Percentiles rank a stretch among this genome's conserved stretches.
Conservation (phyloP, 371 early-diverging fungal species). For the Mortierella sp. region DNA sequence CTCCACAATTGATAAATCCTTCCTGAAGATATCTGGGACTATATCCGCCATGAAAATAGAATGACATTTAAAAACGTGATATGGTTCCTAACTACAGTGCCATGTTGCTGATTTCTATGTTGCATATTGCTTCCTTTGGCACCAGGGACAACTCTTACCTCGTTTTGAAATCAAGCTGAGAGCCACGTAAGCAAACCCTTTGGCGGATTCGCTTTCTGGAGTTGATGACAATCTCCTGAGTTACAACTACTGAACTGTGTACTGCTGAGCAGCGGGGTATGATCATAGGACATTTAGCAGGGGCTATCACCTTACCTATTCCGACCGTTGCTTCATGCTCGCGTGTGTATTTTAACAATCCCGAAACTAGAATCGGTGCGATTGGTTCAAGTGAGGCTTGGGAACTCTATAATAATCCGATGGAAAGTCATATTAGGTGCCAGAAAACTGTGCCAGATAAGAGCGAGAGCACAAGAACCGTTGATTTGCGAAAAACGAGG, state of each 20-base stretch:
- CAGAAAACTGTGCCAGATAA: neutral
- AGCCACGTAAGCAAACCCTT: constrained; percentile 87
- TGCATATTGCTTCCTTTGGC: no score
- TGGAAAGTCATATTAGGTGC: neutral
- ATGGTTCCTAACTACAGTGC: neutral
- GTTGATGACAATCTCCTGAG: no score
- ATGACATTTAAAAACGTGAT: neutral
- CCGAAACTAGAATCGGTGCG: constrained; percentile 77
- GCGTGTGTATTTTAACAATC: constrained; percentile 75
- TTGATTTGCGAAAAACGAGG: neutral
- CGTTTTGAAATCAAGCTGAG: constrained; percentile 80
- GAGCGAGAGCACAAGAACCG: constrained; percentile 1
- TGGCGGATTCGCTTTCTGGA: constrained; percentile 73
- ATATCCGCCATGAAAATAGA: neutral
- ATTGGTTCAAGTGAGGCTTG: constrained; percentile 68
- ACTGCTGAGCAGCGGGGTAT: no score
- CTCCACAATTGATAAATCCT: constrained; percentile 69
- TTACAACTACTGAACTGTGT: no score
- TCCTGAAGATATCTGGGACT: constrained; percentile 74
- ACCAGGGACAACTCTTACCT: constrained; percentile 63
- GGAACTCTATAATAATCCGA: constrained; percentile 30
- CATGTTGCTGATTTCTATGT: no score
- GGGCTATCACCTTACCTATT: constrained; percentile 44
- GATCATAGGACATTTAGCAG: no score
- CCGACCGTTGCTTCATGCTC: constrained; percentile 60